Base-by-base conservation (phyloP, 768 basidiomycete genomes). In the Sporobolomyces roseus region DNA sequence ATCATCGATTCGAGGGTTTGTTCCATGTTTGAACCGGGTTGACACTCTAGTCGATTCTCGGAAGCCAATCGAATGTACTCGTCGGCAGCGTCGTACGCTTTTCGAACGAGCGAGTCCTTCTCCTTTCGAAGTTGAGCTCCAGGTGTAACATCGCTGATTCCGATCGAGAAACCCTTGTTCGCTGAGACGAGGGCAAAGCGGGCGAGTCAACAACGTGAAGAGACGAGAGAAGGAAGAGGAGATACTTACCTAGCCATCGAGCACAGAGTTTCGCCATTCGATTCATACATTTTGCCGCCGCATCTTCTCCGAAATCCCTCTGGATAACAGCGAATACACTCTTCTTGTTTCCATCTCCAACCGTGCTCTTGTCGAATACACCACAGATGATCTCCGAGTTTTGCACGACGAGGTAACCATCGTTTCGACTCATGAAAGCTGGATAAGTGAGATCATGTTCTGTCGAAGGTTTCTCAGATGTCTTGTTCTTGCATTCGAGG, bases 331-430 rank as follows among this genome's bases (percentile, higher is more conserved):
- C 94, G 76, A 98, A 99, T 49, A 99, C 91, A 3, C 93, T 96
- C 77, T 97, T 98, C 83, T 99, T 98, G 84, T 99, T 99, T 60
- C 96, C 96, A 74, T 91, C 89, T 61, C 96, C 96, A 5, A 98
- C 88, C 0, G 92, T 97, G 21, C 90, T 90, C 80, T 99, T 99
- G 81, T 99, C 96, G 87, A 98, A 94, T 21, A 92, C 90, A 50
- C 96, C 96, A 75, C 93, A 97, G 92, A 98, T 99, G 74, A 99
- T 91, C 79, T 99, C 93, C 76, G 90, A 92, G 78, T 98, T 99
- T 70, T 93, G 86, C 62, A 99, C 86, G 51, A 99, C 96, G 32
- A 99, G 84, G 87, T 91, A 98, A 1, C 94, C 94, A 74, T 99
- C 96, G 76, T 99, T 98, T 0, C 94, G 93, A 14, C 90, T 89